These are phyloP conservation scores for Ambrosia hybrid DNA, from an alignment of 140 eudicot genomes.

Conservation along the genomic window DNA sequence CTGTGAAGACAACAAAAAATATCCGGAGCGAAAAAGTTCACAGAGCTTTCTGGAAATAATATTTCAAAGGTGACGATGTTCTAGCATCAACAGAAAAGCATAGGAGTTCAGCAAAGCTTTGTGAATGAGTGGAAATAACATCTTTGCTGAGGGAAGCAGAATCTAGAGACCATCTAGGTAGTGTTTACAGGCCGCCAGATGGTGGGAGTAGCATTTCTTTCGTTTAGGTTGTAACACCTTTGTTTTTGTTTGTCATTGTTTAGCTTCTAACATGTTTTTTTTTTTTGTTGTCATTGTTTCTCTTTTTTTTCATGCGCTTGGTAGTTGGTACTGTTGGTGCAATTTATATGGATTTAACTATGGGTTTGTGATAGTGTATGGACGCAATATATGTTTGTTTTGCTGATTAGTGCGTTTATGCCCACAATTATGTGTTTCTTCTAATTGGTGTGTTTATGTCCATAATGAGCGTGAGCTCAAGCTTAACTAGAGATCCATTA, in stretches of 20 bases:
- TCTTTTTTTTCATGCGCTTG: constrained; percentile 12
- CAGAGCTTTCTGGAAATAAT: constrained; percentile 73
- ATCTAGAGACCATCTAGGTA: constrained; percentile 73
- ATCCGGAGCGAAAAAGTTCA: constrained; percentile 67
- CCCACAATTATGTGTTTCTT: no score
- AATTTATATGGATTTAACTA: not conserved
- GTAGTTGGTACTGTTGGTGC: constrained; percentile 20
- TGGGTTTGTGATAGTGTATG: constrained; percentile 2
- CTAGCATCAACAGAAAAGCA: constrained; percentile 63
- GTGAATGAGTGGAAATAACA: constrained; percentile 79
- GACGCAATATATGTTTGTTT: no score
- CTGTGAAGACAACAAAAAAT: constrained; percentile 68
- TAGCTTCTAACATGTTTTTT: no score
- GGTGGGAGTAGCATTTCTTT: constrained; percentile 91
- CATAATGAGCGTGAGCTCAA: not conserved
- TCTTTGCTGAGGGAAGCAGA: constrained; percentile 79
- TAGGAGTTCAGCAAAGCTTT: constrained; percentile 67
- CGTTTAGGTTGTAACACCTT: constrained; percentile 42
- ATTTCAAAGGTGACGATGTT: constrained; percentile 65
- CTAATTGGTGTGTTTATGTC: not conserved
- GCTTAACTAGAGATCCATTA: no score
- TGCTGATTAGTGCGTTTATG: not conserved
- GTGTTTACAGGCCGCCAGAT: constrained; percentile 80
- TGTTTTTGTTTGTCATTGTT: no score
- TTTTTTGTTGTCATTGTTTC: not conserved